These are phyloP conservation scores for Fusarium sublunatum DNA, from an alignment of 2,329 filamentous ascomycete genomes.

Conservation along the genomic window DNA sequence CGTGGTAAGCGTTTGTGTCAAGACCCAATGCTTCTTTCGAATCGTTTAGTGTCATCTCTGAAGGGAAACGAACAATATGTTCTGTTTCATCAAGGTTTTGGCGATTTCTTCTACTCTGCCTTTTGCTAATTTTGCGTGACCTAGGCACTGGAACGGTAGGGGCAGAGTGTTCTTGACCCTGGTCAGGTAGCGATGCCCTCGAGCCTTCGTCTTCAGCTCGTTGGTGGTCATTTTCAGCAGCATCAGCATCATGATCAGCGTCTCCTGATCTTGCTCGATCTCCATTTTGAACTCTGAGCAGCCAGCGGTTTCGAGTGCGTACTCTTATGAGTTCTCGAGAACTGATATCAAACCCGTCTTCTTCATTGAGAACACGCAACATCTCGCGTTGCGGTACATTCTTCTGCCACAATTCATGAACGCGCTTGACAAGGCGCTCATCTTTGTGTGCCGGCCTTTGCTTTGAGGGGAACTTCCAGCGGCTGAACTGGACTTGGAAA, in stretches of 20 bases:
- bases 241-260: conserved; percentile 18
- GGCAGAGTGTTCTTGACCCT: conserved; percentile 4
- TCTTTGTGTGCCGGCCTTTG: conserved; percentile 79
- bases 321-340: conserved; percentile 77
- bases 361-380: conserved; percentile 73
- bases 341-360: conserved; percentile 77
- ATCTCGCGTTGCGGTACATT: conserved; percentile 81
- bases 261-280: conserved; percentile 57
- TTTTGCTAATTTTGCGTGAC: conserved; percentile 42
- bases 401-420: conserved; percentile 81
- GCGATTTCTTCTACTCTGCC: conserved; percentile 75
- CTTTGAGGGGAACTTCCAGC: conserved; percentile 83
- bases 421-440: conserved; percentile 71
- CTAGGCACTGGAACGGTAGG: not conserved
- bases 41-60: conserved; percentile 84
- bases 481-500: conserved; percentile 79
- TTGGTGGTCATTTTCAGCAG: conserved; percentile 16
- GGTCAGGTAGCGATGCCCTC: conserved; percentile 7
- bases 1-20: conserved; percentile 70
- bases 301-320: conserved; percentile 74
- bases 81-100: conserved; percentile 74
- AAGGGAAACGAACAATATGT: conserved; percentile 79
- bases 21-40: conserved; percentile 76
- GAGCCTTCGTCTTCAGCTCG: conserved; percentile 15
- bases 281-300: conserved; percentile 71